phyloP scores from a whole-genome alignment of 345 rosid genomes.

The Linum trigynum region DNA sequence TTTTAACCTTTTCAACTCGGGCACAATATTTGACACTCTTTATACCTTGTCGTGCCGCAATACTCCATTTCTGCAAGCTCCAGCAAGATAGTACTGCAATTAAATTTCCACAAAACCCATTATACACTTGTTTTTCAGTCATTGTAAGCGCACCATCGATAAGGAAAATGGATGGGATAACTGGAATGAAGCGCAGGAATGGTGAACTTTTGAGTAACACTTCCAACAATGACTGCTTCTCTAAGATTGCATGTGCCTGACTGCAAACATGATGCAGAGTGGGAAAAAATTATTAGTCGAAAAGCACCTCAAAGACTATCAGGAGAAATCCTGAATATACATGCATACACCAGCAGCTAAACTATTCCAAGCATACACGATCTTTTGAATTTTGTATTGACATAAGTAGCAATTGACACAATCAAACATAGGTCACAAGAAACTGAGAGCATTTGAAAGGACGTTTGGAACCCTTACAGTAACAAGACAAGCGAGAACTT shows the following conservation, averaged over 20 bases:
- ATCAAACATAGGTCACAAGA: neutral
- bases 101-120: neutral
- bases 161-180: conserved; percentile 22
- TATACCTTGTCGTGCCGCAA: conserved; percentile 93
- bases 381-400: neutral
- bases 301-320: neutral
- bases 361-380: neutral
- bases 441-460: neutral
- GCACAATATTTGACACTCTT: neutral
- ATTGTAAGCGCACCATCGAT: neutral
- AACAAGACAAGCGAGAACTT: neutral
- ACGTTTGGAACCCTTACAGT: too few species aligned
- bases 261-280: conserved; percentile 31
- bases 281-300: neutral
- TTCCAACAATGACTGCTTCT: conserved; percentile 92
- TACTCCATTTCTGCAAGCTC: conserved; percentile 89
- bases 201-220: conserved; percentile 68
- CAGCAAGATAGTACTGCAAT: conserved; percentile 64
- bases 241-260: conserved; percentile 87
- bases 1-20: too few species aligned
- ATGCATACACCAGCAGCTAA: neutral
- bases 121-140: neutral
- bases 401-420: neutral
- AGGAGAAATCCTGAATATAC: neutral
- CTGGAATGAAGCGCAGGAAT: conserved; percentile 88